Base-by-base conservation (phyloP, 2,329 filamentous ascomycete species). In the Alternaria triticina region DNA sequence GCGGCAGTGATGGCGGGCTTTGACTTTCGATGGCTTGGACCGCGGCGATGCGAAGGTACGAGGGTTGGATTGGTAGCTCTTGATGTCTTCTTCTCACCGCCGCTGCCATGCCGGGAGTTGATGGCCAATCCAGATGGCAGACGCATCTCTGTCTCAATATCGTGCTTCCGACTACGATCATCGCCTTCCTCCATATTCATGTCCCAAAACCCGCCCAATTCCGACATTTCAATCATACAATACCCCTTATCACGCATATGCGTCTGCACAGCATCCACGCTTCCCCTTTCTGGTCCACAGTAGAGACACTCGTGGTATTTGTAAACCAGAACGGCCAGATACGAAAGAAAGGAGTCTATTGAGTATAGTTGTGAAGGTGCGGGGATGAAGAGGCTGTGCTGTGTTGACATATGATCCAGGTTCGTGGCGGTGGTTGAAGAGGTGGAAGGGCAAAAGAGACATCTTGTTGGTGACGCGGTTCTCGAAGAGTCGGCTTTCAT, bases 231-330 rank as follows among this genome's bases (percentile, higher is more conserved):
- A 20, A 62, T 25, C 23, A 23, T 54, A 22, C 59, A 59, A 11
- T 62, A 49, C n/a, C 28, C 47, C 15, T 47, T 54, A n/a, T 62
- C 55, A 1, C 55, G 43, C 59, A 62, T 62, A 17, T 62, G 59
- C 13, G 55, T 62, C 30, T 62, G 59, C 10, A 62, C 59, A 30
- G 47, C 49, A 4, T 59, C 10, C 6, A 59, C 23, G 13, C 40
- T 59, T 1, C n/a, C 15, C 9, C 59, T 62, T 3, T 36, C 23
- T 3, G 25, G n/a, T 9, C 40, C 49, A 13, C 59, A 62, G 22
- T 49, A 59, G n/a, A 62, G 25, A 27, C 59, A 62, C 25, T 62
- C 59, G 15, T 36, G 43, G 8, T 59, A 47, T 15, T 51, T 5
- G 28, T 43, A 49, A 8, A 62, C 30, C 6, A 49, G 23, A 2